Evolutionary conservation across 2,329 filamentous ascomycete genomes (phyloP), one percentile per base, ranked within the genome.

Genomic region (Arthrocladium fulminans): DNA sequence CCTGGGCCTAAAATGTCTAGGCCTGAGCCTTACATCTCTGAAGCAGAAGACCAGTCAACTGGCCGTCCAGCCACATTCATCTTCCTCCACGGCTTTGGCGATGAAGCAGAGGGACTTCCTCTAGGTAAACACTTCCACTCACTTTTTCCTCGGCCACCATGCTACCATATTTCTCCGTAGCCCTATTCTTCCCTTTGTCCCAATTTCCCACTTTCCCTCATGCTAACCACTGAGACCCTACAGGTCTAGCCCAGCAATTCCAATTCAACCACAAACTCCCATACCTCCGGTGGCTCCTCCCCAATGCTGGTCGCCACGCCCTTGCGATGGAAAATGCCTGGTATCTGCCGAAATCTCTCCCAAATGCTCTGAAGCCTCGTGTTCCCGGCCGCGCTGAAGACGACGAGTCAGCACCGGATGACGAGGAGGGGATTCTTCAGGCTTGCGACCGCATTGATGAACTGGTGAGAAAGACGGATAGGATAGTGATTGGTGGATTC

Each of bases 221-320:
- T 9, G 8, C 12, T 45, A 13, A 22, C 17, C 9, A 45, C 19
- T 25, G 54, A 32, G 25, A 20, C 25, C 22, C 20, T 27, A 34
- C 44, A 70, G 67, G 67, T 43, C 62, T 74, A 7, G 67, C 68
- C 13, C 63, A 67, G 23, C 71, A 73, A 53, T 74, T 75, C 54
- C 71, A 73, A 50, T 57, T 66, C 32, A 69, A 69, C 38, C 60
- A 62, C 51, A 76, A 75, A 58, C 63, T 76, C 3, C 65, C 70
- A 0, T 65, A 73, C 55, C 59, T 74, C 54, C 63, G 65, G 41
- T 76, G 73, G 73, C 61, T 74, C 34, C 65, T 76, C 23, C 73
- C 74, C 12, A 74, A 72, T 47, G 73, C 73, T 2, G 62, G 65
- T 35, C 64, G 71, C 32, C 69, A 74, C 55, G 67, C 63, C 48